Base-by-base conservation (phyloP, 2,329 filamentous ascomycete species). In the Penicillium glabrum region DNA sequence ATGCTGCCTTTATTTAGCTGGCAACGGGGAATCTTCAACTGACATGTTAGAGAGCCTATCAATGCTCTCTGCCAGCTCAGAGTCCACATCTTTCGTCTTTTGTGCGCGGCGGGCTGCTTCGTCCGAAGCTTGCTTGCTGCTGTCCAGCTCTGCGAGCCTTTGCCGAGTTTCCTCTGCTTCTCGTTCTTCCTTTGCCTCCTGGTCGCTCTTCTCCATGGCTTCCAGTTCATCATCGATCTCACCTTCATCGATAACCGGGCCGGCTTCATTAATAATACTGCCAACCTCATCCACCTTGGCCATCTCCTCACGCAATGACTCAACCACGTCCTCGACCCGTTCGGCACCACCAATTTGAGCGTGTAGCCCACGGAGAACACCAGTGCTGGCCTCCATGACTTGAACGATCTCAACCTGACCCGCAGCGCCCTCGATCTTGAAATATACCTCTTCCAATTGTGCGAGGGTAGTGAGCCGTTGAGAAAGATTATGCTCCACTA, bases 181-280 rank as follows among this genome's bases (percentile, higher is more conserved):
- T 58, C 82, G 74, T 62, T 80, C 74, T 60, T 80, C 77, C 53
- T 67, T 72, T 48, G 77, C 79, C 66, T 80, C 71, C 58, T 67
- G 71, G 56, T 85, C 81, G 68, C 83, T 82, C 67, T 79, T 78
- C 75, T 93, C 87, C 77, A 99, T 78, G 3, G 82, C 87, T 63
- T 89, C 89, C 46, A 98, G 82, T 77, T 97, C 93, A 58, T 93
- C 89, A 64, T 97, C 92, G 54, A 98, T 85, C 72, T 96, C 93
- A 21, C 70, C 82, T 69, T 96, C 93, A 71, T 96, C 91, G 31
- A 96, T 80, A 61, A 69, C 74, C 53, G 64, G 73, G 14, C 76
- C 78, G 13, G 77, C 80, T 62, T 95, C 91, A 51, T 87, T 86
- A 60, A 98, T 83, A 41, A 93, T 87, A 54, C 83, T 85, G 27